Base-by-base conservation (phyloP, 164 flowering plant species). In the Macadamia tetraphylla region DNA sequence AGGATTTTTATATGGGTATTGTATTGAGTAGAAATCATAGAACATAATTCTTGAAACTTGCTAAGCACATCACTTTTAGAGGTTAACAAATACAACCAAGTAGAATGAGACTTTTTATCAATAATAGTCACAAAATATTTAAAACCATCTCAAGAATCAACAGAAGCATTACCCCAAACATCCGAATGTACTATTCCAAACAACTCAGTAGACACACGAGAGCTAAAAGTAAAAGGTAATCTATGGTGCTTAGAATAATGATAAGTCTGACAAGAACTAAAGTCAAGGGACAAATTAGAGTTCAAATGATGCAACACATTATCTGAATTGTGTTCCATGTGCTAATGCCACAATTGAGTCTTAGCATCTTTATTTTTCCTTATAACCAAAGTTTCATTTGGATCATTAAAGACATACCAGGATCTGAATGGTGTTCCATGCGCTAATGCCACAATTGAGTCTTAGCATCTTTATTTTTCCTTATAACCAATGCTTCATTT, bases 41-140 rank as follows among this genome's bases (percentile, higher is more conserved):
- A 5, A 43, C 9, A 9, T 12, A 35, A 58, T 2, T 43, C 58
- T 15, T 53, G 14, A 14, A 65, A 49, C 7, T 51, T 7, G 13
- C 43, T 43, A 10, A 30, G 0, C 11, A 43, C 55, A 7, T 58
- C 46, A 59, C 44, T 23, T 53, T 57, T 55, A 29, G 43, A 29
- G 44, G 46, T 67, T 11, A 68, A 31, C 23, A 23, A 23, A 23
- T 23, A 23, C 23, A 23, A 23, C 23, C 23, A 23, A 23, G 23
- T 23, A 23, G 67, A 44, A 65, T 9, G 11, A 51, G 67, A 52
- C 23, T 51, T 6, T 9, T 15, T 65, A 51, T 65, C 59, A 65
- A 65, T 52, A 51, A 51, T 31, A 30, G 32, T 29, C 10, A 15
- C 31, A 64, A 64, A 51, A 15, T 64, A 63, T 63, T 44, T 63